These are phyloP conservation scores for Fusarium ramigenum DNA, from an alignment of 2,329 filamentous ascomycete genomes.

Conservation along the genomic window DNA sequence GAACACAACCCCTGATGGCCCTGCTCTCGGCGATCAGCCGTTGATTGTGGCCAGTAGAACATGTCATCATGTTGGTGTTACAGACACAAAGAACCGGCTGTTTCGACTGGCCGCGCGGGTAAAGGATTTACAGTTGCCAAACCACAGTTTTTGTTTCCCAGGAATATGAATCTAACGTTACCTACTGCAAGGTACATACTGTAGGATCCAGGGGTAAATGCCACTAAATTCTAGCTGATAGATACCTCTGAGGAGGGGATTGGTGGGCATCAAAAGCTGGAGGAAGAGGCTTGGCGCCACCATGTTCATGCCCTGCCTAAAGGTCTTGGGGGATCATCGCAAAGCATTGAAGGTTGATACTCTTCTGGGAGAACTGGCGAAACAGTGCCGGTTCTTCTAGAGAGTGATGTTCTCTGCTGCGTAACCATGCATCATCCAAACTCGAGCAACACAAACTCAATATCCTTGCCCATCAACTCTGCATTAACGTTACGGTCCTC, in stretches of 20 bases:
- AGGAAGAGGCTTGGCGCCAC: slow-evolving; percentile 13
- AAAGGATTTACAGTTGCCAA: slow-evolving; percentile 5
- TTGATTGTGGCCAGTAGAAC: slow-evolving; percentile 28
- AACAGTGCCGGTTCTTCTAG: neutral
- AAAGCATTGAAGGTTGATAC: neutral
- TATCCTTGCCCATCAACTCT: slow-evolving; percentile 17
- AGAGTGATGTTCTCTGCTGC: neutral
- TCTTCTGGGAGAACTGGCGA: neutral
- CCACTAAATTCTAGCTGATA: slow-evolving; percentile 18
- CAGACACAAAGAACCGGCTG: slow-evolving; percentile 29
- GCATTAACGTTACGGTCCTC: slow-evolving; percentile 23
- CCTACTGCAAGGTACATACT: neutral
- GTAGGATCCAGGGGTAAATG: slow-evolving; percentile 18
- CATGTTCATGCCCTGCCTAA: neutral
- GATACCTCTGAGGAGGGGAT: slow-evolving; percentile 19
- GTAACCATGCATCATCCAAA: slow-evolving; percentile 8
- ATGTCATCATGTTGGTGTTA: slow-evolving; percentile 30
- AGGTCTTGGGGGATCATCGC: neutral
- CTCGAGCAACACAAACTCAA: neutral
- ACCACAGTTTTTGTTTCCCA: slow-evolving; percentile 1
- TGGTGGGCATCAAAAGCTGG: slow-evolving; percentile 13
- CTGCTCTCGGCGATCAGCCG: slow-evolving; percentile 23
- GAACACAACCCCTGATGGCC: slow-evolving; percentile 12
- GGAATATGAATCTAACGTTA: neutral
- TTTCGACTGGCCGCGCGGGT: slow-evolving; percentile 43